Base-by-base conservation (phyloP, 495 filamentous ascomycete species). In the Apodospora peruviana region DNA sequence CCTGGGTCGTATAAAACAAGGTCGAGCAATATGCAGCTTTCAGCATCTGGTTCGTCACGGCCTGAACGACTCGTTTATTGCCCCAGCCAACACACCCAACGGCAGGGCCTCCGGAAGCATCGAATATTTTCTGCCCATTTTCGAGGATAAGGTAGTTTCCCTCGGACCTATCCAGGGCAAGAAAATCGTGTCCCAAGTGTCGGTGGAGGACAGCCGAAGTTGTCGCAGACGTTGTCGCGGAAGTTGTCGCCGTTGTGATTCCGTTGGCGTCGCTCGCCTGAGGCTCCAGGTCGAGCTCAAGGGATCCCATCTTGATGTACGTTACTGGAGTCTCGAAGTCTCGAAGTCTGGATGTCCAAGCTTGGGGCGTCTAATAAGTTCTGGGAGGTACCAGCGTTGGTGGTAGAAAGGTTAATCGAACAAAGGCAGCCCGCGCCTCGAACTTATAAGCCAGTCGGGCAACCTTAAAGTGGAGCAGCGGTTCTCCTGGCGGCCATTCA, bases 71-170 rank as follows among this genome's bases (percentile, higher is more conserved):
- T 37, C 69, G 57, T 42, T 61, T 39, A 40, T 77, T 64, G 12
- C 72, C 71, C 57, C 76, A 74, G 27, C 77, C 77, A 19, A 79
- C 49, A 47, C 67, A 73, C 14, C 78, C 68, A 24, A 80, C 78
- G 0, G 76, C 75, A 5, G 77, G 78, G 18, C 79, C 79, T 40
- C 75, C 68, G 5, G 71, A 72, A 0, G 78, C 80, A 55, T 88
- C 84, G 16, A 87, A 73, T 51, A 90, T 77, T 39, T 68, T 76
- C 10, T 76, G 79, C 19, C 81, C 82, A 66, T 85, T 74, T 43
- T 75, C 76, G 2, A 86, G 52, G 24, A 63, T 43, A 12, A 73
- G 39, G 43, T 70, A 61, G 43, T 64, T 73, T 5, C 71, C 69
- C 23, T 67, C 42, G 14, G 61, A 58, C 43, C 52, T 47, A 7